phyloP scores from a whole-genome alignment of 352 stramenopile species.

The Pythium monospermum region DNA sequence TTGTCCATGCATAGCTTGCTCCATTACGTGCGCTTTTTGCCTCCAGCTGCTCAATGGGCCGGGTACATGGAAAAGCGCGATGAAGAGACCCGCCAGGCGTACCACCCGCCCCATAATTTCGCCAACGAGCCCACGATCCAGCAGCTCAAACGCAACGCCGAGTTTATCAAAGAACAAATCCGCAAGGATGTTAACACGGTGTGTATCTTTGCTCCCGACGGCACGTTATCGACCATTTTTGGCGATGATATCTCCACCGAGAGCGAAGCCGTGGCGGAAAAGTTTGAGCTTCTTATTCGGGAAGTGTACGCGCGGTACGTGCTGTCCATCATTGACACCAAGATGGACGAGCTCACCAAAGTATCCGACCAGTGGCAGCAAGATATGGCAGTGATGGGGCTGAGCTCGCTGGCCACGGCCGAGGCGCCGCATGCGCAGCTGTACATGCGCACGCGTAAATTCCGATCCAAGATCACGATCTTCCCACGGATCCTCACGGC shows the following conservation, averaged over 20 bases:
- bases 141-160: conserved; percentile 47
- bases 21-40: conserved; percentile 65
- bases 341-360: conserved; percentile 48
- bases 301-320: conserved; percentile 58
- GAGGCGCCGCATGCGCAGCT: conserved; percentile 27
- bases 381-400: conserved; percentile 30
- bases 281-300: conserved; percentile 59
- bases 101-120: conserved; percentile 20
- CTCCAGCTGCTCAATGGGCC: conserved; percentile 52
- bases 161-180: conserved; percentile 75
- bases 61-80: conserved; percentile 57
- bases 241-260: conserved; percentile 47
- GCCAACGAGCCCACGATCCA: conserved; percentile 13
- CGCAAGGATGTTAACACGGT: conserved; percentile 67
- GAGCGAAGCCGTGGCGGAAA: conserved; percentile 42
- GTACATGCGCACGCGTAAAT: conserved; percentile 52
- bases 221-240: conserved; percentile 67
- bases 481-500: conserved; percentile 44
- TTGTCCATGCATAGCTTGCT: conserved; percentile 48
- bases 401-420: conserved; percentile 10
- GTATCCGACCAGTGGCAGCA: conserved; percentile 58
- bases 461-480: conserved; percentile 55
- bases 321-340: conserved; percentile 39
- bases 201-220: conserved; percentile 57
- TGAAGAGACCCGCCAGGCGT: conserved; percentile 49